Conservation (phyloP, 2,329 filamentous ascomycete genomes). For the Ophiostoma piceae region DNA sequence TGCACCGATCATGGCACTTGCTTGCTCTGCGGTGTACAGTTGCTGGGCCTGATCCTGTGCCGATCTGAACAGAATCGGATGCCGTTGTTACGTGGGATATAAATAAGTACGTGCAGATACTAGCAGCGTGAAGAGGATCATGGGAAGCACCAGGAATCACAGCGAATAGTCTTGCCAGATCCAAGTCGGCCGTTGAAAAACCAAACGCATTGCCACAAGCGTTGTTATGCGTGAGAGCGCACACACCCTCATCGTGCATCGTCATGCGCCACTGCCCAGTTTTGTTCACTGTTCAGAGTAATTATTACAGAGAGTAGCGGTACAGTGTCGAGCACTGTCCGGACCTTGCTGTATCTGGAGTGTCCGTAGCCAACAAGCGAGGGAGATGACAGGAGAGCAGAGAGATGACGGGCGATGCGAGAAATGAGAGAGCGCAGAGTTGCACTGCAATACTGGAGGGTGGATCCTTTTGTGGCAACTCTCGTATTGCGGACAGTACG, state of each 20-base stretch:
- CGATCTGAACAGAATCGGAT: neutral
- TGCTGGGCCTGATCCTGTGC: neutral
- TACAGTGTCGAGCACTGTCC: neutral
- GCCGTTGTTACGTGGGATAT: neutral
- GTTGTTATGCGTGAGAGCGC: neutral
- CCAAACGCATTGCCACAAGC: neutral
- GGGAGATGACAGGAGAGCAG: neutral
- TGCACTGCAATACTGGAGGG: conserved; percentile 1
- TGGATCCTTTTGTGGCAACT: neutral
- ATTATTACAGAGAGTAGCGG: neutral
- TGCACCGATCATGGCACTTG: neutral
- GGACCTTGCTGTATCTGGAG: neutral
- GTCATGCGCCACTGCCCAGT: conserved; percentile 13
- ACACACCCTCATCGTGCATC: neutral
- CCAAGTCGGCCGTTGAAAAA: neutral
- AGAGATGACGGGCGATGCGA: neutral
- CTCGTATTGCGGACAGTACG: conserved; percentile 13
- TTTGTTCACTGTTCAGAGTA: neutral
- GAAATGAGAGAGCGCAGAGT: neutral
- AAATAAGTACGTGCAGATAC: conserved; percentile 2
- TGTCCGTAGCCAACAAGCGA: neutral
- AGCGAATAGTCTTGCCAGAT: neutral
- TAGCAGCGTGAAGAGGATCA: neutral
- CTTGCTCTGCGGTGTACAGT: neutral
- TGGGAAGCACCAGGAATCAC: neutral